Evolutionary conservation across 352 stramenopile genomes (phyloP), one percentile per base, ranked within the genome.

Genomic region (Phytopythium montanum): DNA sequence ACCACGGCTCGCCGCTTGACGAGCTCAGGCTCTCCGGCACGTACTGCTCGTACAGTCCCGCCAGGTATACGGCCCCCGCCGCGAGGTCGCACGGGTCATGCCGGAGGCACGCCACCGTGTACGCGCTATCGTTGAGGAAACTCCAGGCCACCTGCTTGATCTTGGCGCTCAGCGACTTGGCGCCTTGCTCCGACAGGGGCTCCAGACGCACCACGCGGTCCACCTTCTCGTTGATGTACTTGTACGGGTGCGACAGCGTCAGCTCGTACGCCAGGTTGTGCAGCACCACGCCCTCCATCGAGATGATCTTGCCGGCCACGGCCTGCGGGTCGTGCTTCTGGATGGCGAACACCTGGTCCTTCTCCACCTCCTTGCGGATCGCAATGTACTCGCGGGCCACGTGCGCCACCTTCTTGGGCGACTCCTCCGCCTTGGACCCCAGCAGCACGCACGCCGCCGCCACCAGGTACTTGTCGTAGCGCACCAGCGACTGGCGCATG

Each of bases 101-200:
- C 25, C 84, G 79, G 56, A 96, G 74, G 67, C 88, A 96, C 58
- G 90, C 78, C 51, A 81, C 65, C 21, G 88, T 96, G 68, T 92
- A 94, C 33, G 86, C 83, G 59, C 82, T 92, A 64, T 96, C 88
- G 62, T 96, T 96, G 36, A 96, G 63, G 57, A 96, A 95, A 49
- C 80, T 95, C 88, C 88, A 96, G 0, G 86, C 80, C 29, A 90
- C 84, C 68, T 93, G 84, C 52, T 92, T 90, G 50, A 96, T 84
- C 64, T 94, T 92, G 28, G 73, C 80, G 59, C 74, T 86, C 56
- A 87, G 69, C 34, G 72, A 64, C 63, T 88, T 91, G 10, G 70
- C 66, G 28, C 71, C 61, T 31, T 74, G 68, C 44, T 87, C 75
- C 23, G 64, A 77, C 23, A 92, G 64, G 34, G 75, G 63, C 68